Evolutionary conservation across 2,329 filamentous ascomycete species (phyloP), one percentile per base, ranked within the genome.

Genomic region (Fusarium azukiicola): DNA sequence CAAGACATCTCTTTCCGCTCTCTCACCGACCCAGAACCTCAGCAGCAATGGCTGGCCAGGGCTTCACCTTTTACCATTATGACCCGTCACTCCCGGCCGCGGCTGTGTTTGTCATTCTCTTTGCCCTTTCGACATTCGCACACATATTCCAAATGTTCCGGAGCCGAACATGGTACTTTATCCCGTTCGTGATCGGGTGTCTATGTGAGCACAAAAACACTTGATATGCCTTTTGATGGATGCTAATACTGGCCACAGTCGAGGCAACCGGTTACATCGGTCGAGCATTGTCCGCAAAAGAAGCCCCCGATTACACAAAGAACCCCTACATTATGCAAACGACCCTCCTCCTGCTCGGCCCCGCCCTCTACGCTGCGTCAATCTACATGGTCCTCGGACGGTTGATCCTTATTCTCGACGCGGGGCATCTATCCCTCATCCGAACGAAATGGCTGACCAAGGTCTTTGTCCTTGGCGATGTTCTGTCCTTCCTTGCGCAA

Each of bases 121-220:
- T 91, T 77, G 79, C 81, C 5, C 6, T 73, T 21, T 84, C 89
- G 11, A 86, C 87, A 0, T 58, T 83, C 0, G 63, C 87, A 1
- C 90, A 67, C 21, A 47, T 47, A 3, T 67, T 19, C 19, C 88
- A 89, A 68, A 77, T 91, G 36, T 50, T 88, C n/a, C 80, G 82
- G 54, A 84, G 85, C 3, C 84, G 87, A 63, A 89, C 89, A 5
- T 92, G 90, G 90, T 92, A 90, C 80, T 89, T 91, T 74, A 88
- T 90, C 3, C 89, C 91, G 0, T 89, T 93, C 47, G 75, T 90
- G 11, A 82, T 92, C 9, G 91, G 91, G 1, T 90, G 90, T 36
- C 61, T 88, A 8, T 89, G 90, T 91, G 84, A 81, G 84, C 71
- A 3, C 5, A 6, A 19, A 9, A 23, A 42, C 52, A 5, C 12